These are phyloP conservation scores for Lantana camara DNA, from an alignment of 257 asterid species.

Conservation along the genomic window DNA sequence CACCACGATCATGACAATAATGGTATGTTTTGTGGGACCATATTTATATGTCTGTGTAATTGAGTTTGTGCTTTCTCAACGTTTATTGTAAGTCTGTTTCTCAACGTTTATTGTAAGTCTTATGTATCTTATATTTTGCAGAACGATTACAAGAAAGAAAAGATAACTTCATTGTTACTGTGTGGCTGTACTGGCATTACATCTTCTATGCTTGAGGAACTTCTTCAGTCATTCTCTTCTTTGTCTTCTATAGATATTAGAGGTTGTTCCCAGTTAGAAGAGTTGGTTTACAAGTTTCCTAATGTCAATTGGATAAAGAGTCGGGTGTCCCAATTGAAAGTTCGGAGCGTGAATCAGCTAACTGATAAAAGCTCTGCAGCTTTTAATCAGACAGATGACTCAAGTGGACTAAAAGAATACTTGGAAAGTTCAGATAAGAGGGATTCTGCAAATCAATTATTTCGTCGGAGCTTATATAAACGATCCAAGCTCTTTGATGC, in stretches of 20 bases:
- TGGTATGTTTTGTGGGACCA: conserved; percentile 49
- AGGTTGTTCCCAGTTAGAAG: conserved; percentile 91
- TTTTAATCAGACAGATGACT: conserved; percentile 69
- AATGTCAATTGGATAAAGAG: conserved; percentile 74
- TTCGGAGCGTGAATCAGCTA: conserved; percentile 59
- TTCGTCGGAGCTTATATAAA: conserved; percentile 91
- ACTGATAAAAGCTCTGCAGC: conserved; percentile 51
- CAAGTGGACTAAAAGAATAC: conserved; percentile 89
- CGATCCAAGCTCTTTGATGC: conserved; percentile 95
- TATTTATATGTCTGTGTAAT: not conserved
- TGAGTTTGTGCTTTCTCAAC: conserved; percentile 6
- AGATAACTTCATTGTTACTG: conserved; percentile 66
- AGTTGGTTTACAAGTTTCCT: conserved; percentile 75
- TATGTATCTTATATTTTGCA: conserved; percentile 47
- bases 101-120: conserved; percentile 24
- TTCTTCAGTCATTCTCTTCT: conserved; percentile 62
- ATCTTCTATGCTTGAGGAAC: conserved; percentile 71
- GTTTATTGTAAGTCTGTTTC: conserved; percentile 8
- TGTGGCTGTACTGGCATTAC: conserved; percentile 84
- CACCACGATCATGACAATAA: conserved; percentile 54
- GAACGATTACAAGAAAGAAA: conserved; percentile 76
- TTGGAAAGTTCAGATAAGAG: conserved; percentile 94
- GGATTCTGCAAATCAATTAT: conserved; percentile 83
- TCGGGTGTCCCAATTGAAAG: conserved; percentile 48
- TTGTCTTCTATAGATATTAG: conserved; percentile 80